These are phyloP conservation scores for Physcia stellaris DNA, from an alignment of 495 filamentous ascomycete species.

Conservation along the genomic window DNA sequence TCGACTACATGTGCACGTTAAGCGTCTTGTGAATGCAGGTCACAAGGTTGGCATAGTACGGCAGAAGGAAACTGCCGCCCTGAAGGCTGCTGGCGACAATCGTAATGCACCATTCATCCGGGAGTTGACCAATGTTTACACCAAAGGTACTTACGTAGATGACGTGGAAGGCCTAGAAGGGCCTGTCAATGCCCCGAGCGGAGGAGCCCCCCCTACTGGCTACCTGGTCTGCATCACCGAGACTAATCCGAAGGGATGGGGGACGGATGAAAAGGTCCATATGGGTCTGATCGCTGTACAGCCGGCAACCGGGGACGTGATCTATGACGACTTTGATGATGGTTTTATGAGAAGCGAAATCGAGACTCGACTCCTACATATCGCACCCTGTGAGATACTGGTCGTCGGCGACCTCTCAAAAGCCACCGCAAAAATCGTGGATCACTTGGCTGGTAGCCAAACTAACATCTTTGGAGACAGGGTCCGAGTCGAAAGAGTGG, in stretches of 20 bases:
- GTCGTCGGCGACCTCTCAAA: conserved; percentile 87
- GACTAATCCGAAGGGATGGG: conserved; percentile 67
- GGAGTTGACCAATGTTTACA: conserved; percentile 93
- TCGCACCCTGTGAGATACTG: conserved; percentile 92
- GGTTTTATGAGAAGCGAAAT: conserved; percentile 97
- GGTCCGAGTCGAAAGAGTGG: conserved; percentile 66
- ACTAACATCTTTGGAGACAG: conserved; percentile 90
- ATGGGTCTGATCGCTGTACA: conserved; percentile 92
- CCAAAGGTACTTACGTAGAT: conserved; percentile 96
- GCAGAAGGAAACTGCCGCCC: conserved; percentile 93
- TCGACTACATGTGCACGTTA: conserved; percentile 85
- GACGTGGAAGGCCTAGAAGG: conserved; percentile 71
- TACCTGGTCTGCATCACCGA: conserved; percentile 92
- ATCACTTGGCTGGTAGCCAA: conserved; percentile 76
- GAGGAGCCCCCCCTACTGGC: conserved; percentile 58
- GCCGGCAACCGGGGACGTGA: conserved; percentile 87
- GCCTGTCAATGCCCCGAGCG: conserved; percentile 28
- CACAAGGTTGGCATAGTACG: conserved; percentile 94
- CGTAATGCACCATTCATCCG: conserved; percentile 83
- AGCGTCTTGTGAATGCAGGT: conserved; percentile 79
- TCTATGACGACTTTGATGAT: conserved; percentile 94
- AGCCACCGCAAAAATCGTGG: conserved; percentile 84
- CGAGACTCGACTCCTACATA: conserved; percentile 85
- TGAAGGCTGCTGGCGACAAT: conserved; percentile 95
- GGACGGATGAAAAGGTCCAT: conserved; percentile 85